Evolutionary conservation across 805 yeast species (phyloP), one percentile per base, ranked within the genome.

Genomic region (Starmerella cellae): DNA sequence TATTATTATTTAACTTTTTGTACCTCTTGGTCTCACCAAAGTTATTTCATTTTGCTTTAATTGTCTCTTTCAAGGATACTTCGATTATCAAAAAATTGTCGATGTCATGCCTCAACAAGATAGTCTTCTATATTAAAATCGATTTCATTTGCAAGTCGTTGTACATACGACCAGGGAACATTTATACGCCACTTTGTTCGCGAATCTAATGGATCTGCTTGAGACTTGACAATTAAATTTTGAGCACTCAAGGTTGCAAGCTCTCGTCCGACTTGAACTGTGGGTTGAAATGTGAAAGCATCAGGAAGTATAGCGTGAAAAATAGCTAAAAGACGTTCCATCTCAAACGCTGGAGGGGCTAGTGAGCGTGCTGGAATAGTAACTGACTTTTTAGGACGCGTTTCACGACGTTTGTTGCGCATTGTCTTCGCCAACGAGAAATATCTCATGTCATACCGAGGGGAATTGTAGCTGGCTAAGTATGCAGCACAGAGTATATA

Each of bases 311-410:
- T 74, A 0, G 93, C 77, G 34, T 79, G 79, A 29, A 81, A 66
- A 20, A 87, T 82, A 0, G 95, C 94, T 45, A 82, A 61, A 56
- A 83, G 55, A 44, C 96, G 67, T 57, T 87, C 95, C 36, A 84
- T 57, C 28, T 78, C 82, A 59, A 85, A 85, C 26, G 74, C 62
- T 23, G 78, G 74, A 0, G 94, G 81, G n/a, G 78, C 74, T 33
- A 81, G 61, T 45, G 78, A 67, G 29, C 82, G 66, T 2, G 77
- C 69, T 40, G 77, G 81, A 18, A 75, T 64, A 38, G 69, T 71
- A 6, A 65, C 59, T 43, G 67, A 68, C 41, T 65, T 67, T 37
- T 64, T 59, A 30, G 66, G 65, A 36, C 62, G 61, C 20, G 69
- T 68, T 17, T 62, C 62, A 40, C 67, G 60, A 29, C 60, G 54